Evolutionary conservation across 23 red algal species (phyloP).

Genomic region (Pyropia yezoensis): DNA sequence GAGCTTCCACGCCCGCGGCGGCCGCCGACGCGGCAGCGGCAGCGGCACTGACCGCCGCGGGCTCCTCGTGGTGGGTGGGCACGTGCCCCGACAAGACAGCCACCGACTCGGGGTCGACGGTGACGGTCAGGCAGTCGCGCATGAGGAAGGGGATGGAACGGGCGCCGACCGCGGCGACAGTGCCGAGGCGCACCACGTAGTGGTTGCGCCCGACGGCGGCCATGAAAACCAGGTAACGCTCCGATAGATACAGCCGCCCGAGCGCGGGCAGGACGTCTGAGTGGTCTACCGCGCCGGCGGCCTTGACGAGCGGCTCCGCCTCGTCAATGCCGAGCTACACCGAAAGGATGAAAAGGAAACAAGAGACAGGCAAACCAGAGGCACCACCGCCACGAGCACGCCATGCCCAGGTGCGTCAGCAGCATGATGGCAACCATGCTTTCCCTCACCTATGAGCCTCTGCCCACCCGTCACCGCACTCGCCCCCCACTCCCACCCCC

Average conservation of each 20-base stretch:
- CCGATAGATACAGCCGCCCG: conserved; percentile 58
- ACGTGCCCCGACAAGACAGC: conserved; percentile 7
- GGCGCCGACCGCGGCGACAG: conserved; percentile 15
- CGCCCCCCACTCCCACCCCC: too few species aligned
- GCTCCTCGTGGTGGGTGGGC: too few species aligned
- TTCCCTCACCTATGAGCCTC: too few species aligned
- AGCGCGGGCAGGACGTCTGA: conserved; percentile 52
- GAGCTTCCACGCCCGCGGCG: too few species aligned
- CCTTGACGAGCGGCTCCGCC: conserved; percentile 54
- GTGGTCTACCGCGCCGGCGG: conserved; percentile 58
- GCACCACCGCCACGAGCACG: too few species aligned
- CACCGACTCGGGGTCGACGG: conserved; percentile 33
- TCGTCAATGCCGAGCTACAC: conserved; percentile 52
- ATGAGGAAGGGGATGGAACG: conserved; percentile 55
- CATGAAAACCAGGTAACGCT: conserved; percentile 64
- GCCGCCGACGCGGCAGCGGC: too few species aligned
- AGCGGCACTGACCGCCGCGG: too few species aligned
- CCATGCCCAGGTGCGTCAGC: too few species aligned
- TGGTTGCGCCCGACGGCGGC: conserved; percentile 62
- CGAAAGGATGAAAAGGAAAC: too few species aligned
- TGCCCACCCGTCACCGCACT: too few species aligned
- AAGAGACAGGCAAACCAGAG: too few species aligned
- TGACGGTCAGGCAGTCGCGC: conserved; percentile 51
- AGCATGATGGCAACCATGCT: too few species aligned
- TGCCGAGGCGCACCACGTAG: conserved; percentile 46